Conservation (phyloP, 306 rosid species). For the Astragalus glycyphyllos region DNA sequence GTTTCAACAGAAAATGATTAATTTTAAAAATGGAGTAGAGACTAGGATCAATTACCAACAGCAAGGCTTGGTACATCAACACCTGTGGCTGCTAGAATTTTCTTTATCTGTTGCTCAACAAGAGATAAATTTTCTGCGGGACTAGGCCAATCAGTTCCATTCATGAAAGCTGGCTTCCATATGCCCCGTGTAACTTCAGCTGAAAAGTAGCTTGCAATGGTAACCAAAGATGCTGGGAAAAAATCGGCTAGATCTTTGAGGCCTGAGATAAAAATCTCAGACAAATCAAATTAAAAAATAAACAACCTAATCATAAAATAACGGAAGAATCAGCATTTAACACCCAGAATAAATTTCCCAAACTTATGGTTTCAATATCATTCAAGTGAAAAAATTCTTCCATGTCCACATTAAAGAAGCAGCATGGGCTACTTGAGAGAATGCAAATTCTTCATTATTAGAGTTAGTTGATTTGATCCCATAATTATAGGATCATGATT, state of each 20-base stretch:
- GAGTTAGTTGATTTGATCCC: no score
- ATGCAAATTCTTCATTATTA: background rate
- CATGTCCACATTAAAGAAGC: constrained; percentile 12
- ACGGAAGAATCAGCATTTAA: constrained; percentile 21
- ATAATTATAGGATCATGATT: no score
- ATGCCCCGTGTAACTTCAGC: constrained; percentile 96
- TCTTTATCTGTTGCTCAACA: constrained; percentile 84
- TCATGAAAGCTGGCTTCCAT: constrained; percentile 97
- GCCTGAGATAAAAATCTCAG: constrained; percentile 57
- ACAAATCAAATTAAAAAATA: constrained; percentile 34
- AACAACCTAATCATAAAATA: constrained; percentile 33
- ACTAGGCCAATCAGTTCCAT: constrained; percentile 98
- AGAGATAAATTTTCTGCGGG: constrained; percentile 88
- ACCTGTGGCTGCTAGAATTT: constrained; percentile 85
- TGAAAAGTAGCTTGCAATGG: constrained; percentile 85
- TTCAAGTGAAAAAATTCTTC: constrained; percentile 4
- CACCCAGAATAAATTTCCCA: constrained; percentile 14
- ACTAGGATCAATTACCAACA: constrained; percentile 62
- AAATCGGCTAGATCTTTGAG: constrained; percentile 93
- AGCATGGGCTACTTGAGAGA: background rate
- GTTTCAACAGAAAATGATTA: background rate
- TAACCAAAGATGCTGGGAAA: constrained; percentile 87
- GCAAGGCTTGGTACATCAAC: constrained; percentile 94
- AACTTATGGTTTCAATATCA: constrained; percentile 19
- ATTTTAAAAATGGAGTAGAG: background rate